These are phyloP conservation scores for Tricholoma sp. DNA, from an alignment of 768 basidiomycete species.

Conservation along the genomic window DNA sequence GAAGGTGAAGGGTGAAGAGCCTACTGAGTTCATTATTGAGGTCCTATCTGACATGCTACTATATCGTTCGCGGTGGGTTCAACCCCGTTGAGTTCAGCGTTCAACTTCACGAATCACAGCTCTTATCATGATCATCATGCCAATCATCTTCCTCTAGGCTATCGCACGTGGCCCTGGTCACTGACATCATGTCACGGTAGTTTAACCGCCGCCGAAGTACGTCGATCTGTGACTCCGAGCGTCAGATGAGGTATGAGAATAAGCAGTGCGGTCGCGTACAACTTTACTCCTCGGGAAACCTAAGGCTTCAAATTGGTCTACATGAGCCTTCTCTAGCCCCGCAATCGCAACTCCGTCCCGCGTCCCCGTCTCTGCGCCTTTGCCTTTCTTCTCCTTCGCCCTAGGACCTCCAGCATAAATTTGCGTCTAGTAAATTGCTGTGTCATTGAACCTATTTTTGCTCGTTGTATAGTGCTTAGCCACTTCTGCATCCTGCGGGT, in stretches of 20 bases:
- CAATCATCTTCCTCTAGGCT: too few relatives aligned
- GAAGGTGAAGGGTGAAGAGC: too few relatives aligned
- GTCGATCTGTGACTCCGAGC: conserved; percentile 56
- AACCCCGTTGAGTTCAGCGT: too few relatives aligned
- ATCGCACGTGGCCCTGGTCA: too few relatives aligned
- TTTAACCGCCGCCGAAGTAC: conserved; percentile 82
- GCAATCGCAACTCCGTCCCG: conserved; percentile 68
- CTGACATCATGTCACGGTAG: too few relatives aligned
- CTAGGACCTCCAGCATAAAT: conserved; percentile 80
- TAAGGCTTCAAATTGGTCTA: conserved; percentile 76
- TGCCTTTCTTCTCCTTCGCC: conserved; percentile 36
- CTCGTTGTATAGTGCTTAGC: conserved; percentile 95
- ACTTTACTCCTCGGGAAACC: conserved; percentile 85
- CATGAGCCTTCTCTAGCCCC: conserved; percentile 78
- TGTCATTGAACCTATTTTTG: conserved; percentile 83
- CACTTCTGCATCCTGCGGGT: conserved; percentile 97
- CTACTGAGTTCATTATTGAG: too few relatives aligned
- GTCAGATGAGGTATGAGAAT: conserved; percentile 1
- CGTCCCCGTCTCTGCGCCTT: conserved; percentile 36
- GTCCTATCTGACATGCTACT: too few relatives aligned
- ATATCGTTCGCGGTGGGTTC: too few relatives aligned
- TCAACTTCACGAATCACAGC: too few relatives aligned
- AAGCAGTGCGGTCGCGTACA: conserved; percentile 44
- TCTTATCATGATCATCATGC: too few relatives aligned
- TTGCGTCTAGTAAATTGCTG: conserved; percentile 91